Percentiles rank a stretch among this genome's conserved stretches.
Evolutionary conservation across 495 filamentous ascomycete genomes (phyloP).

Genomic region (Diplogelasinospora grovesii): DNA sequence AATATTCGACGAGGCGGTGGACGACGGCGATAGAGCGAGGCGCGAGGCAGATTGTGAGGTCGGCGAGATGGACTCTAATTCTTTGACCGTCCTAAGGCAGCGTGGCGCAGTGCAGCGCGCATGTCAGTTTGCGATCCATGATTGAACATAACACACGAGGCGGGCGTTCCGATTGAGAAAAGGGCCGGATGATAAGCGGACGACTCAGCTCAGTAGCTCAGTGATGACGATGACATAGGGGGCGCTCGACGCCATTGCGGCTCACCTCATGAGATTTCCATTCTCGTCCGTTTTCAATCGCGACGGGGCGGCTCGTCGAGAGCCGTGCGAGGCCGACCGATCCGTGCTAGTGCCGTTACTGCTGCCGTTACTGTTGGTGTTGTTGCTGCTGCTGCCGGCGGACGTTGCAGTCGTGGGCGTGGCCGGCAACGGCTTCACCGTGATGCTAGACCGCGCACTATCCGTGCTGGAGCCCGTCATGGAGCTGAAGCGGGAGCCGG

Average conservation of each 20-base stretch:
- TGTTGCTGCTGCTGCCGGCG: too few species aligned
- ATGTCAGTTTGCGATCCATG: too few species aligned
- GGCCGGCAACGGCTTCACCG: conserved; percentile 44
- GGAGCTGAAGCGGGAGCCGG: conserved; percentile 51
- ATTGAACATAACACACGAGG: too few species aligned
- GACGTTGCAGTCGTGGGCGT: conserved; percentile 35
- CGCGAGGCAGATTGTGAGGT: conserved; percentile 37
- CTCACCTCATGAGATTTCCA: conserved; percentile 37
- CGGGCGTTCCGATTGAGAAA: too few species aligned
- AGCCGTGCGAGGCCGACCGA: conserved; percentile 27
- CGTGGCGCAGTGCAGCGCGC: too few species aligned
- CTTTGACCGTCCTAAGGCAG: conserved; percentile 28
- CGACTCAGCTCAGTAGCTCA: too few species aligned
- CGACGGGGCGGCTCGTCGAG: conserved; percentile 44
- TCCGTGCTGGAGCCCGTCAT: conserved; percentile 55
- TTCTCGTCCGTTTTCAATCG: conserved; percentile 51
- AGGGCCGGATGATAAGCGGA: too few species aligned
- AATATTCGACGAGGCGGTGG: conserved; percentile 37
- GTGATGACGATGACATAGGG: too few species aligned
- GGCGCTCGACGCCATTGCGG: too few species aligned
- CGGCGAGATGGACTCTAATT: conserved; percentile 45
- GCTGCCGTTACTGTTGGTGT: too few species aligned
- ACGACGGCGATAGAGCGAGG: conserved; percentile 41
- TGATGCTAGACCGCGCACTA: conserved; percentile 53
- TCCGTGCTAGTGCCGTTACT: too few species aligned